Percentiles rank a stretch among this genome's conserved stretches.
phyloP scores from a whole-genome alignment of 345 rosid species.

The Psidium guajava region DNA sequence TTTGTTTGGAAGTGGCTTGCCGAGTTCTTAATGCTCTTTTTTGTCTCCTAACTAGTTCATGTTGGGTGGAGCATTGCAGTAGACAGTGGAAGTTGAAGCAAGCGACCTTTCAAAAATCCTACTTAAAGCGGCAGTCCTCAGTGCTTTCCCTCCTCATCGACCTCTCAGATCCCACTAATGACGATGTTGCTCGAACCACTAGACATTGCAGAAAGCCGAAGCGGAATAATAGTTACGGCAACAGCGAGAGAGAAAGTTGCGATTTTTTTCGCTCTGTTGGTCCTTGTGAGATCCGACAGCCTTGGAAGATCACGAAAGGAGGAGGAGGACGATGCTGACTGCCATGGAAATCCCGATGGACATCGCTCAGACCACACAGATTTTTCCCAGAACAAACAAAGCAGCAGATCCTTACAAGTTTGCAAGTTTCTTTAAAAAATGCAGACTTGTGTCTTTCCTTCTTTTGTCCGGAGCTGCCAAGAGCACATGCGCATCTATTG shows the following conservation, averaged over 20 bases:
- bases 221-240: background rate
- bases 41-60: background rate
- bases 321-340: background rate
- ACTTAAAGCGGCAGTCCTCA: background rate
- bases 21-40: background rate
- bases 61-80: background rate
- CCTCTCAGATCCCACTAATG: background rate
- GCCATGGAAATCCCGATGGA: background rate
- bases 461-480: background rate
- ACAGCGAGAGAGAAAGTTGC: background rate
- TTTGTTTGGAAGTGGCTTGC: background rate
- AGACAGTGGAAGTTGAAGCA: background rate
- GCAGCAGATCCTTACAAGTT: background rate
- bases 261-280: background rate
- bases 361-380: background rate
- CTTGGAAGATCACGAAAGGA: background rate
- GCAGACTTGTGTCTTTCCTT: background rate
- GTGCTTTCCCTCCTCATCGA: background rate
- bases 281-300: background rate
- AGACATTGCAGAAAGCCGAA: background rate
- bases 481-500: background rate
- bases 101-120: background rate
- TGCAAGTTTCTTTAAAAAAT: background rate
- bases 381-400: background rate
- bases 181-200: background rate